A percentile compares a stretch with the other conserved stretches of the same genome.
These are phyloP conservation scores for Zanthoxylum bungeanum DNA, from an alignment of 345 rosid genomes.

Conservation along the genomic window DNA sequence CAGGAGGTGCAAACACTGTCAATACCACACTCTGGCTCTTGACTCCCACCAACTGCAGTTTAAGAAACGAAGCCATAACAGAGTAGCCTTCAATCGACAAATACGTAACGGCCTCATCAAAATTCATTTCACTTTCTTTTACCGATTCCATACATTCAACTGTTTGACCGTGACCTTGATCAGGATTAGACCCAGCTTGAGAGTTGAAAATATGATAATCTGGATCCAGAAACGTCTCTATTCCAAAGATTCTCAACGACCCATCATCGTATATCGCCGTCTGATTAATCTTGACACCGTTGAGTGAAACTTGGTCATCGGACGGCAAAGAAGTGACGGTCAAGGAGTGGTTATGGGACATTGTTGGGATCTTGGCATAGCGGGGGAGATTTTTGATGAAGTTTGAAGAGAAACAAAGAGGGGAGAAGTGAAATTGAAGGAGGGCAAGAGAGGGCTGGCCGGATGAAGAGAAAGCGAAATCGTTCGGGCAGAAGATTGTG, in stretches of 20 bases:
- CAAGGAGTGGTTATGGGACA: slow-evolving; percentile 25
- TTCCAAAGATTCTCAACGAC: slow-evolving; percentile 24
- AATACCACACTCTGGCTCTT: not conserved
- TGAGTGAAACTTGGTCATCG: slow-evolving; percentile 6
- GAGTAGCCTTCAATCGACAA: slow-evolving; percentile 23
- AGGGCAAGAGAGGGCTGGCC: slow-evolving; percentile 41
- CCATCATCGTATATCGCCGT: slow-evolving; percentile 25
- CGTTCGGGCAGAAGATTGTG: slow-evolving; percentile 38
- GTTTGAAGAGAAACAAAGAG: slow-evolving; percentile 7
- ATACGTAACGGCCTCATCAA: slow-evolving; percentile 14
- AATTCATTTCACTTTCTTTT: not conserved
- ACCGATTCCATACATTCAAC: not conserved
- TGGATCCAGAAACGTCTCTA: slow-evolving; percentile 28
- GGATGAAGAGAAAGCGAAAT: slow-evolving; percentile 21
- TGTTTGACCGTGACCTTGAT: not conserved
- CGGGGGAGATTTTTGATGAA: slow-evolving; percentile 25
- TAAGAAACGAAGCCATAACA: slow-evolving; percentile 34
- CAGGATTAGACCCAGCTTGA: not conserved
- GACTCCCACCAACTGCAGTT: slow-evolving; percentile 25
- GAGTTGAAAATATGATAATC: not conserved
- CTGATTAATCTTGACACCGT: slow-evolving; percentile 23
- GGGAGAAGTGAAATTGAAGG: slow-evolving; percentile 36
- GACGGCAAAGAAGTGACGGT: slow-evolving; percentile 22
- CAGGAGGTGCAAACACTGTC: slow-evolving; percentile 36
- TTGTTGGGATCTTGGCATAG: slow-evolving; percentile 32